These are phyloP conservation scores for Trapa incisa DNA, from an alignment of 345 rosid species.

Conservation along the genomic window DNA sequence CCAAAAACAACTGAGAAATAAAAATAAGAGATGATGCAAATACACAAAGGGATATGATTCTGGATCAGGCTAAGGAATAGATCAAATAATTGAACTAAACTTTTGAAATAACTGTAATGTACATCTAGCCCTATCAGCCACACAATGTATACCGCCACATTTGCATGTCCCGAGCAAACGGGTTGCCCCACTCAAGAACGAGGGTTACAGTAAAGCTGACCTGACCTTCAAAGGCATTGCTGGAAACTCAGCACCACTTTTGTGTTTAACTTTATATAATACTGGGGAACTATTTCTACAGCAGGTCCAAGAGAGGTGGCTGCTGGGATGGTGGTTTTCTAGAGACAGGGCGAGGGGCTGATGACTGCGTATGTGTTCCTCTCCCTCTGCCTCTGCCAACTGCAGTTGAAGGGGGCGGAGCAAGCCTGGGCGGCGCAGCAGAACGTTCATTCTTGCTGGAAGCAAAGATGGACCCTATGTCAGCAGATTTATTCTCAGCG, in stretches of 20 bases:
- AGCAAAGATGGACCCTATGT: slow-evolving; percentile 59
- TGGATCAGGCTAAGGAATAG: background rate
- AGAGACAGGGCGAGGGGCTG: slow-evolving; percentile 28
- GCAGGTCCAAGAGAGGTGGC: slow-evolving; percentile 63
- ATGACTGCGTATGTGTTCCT: slow-evolving; percentile 36
- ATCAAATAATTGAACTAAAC: background rate
- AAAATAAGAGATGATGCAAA: background rate
- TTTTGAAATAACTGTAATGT: background rate
- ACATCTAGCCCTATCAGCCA: background rate
- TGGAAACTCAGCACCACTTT: background rate
- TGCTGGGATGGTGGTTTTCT: slow-evolving; percentile 37
- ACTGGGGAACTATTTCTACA: slow-evolving; percentile 16
- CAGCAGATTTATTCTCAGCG: slow-evolving; percentile 42
- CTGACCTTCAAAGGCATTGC: background rate
- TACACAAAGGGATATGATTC: background rate
- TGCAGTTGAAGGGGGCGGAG: slow-evolving; percentile 73
- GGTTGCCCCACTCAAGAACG: no score
- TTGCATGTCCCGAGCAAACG: no score
- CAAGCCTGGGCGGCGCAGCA: slow-evolving; percentile 62
- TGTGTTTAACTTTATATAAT: background rate
- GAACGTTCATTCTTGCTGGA: slow-evolving; percentile 43
- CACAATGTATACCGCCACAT: background rate
- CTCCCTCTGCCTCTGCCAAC: slow-evolving; percentile 69
- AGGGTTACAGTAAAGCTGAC: background rate
- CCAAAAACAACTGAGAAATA: background rate